Evolutionary conservation across 2,329 filamentous ascomycete genomes (phyloP), one percentile per base, ranked within the genome.

Genomic region (Ceratocystis colombiana): DNA sequence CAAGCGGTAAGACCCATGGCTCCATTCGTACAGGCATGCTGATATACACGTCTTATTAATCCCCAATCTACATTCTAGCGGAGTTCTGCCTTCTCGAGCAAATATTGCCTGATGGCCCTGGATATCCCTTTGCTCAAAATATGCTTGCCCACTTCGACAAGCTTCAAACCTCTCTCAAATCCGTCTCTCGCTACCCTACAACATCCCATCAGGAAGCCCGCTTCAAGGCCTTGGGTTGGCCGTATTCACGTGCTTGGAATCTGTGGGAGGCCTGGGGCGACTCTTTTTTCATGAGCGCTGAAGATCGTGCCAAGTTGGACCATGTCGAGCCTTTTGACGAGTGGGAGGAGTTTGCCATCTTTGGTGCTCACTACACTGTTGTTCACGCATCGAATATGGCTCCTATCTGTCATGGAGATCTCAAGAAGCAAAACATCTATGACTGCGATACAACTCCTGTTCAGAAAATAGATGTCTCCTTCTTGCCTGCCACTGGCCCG

Each of bases 261-360:
- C 78, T 96, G 10, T 96, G 92, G 90, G 83, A 90, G 66, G 78
- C 91, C 0, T 96, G 92, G 92, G 84, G 82, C 10, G 84, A 88
- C 70, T 78, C 84, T 15, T 72, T 77, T 2, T 92, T 92, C 73
- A 75, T 96, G 22, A 79, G 78, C 5, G 72, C 80, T 0, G 75
- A 79, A 0, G 81, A 89, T 68, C 82, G 89, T 69, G 77, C 73
- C 45, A 76, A 76, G 10, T 76, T 96, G 15, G 87, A 96, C 70
- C 72, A 77, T 0, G 75, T 91, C 17, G 93, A 96, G 72, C 85
- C 88, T 0, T 96, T 97, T 72, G 93, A 97, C 74, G 92, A 96
- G 75, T 96, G 90, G 90, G 93, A 97, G 75, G 93, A 96, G 72
- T 91, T 96, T 72, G 86, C 88, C 1, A 78, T 96, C 0, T 96